Evolutionary conservation across 2,329 filamentous ascomycete species (phyloP), one percentile per base, ranked within the genome.

Genomic region (Xylariaceae sp.): DNA sequence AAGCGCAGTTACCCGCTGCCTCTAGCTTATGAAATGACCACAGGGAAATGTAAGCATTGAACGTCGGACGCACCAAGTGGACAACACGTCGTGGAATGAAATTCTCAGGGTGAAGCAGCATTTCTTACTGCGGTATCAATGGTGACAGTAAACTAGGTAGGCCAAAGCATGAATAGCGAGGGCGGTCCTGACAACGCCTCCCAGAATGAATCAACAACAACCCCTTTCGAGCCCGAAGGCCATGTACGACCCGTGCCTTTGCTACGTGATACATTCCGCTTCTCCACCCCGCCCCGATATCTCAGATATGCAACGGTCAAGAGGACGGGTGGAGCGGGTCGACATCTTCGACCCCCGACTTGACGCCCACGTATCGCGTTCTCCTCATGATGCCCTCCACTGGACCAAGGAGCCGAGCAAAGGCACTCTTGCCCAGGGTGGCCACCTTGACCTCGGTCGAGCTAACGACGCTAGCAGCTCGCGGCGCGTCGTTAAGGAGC

Each of bases 361-460:
- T 72, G 47, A 77, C 68, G 17, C 68, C 70, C 39, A 71, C 65
- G 46, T 80, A 80, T 53, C 70, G 69, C 29, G 75, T 86, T 53
- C 92, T 76, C 59, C 92, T 75, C 85, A 98, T 87, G 56, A 96
- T 93, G 40, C 87, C 81, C 61, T 94, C 88, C 18, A 96, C 89
- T 1, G 90, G 89, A 2, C 92, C 92, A 21, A 98, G 68, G 50
- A 98, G 66, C 47, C 92, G 74, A 66, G 95, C 90, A 64, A 98
- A 98, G 5, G 90, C 92, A 50, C 87, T 86, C 63, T 95, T 94
- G 46, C 88, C 88, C 30, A 98, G 68, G 31, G 81, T 87, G 4
- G 90, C 92, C 32, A 96, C 86, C 66, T 95, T 96, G 56, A 94
- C 83, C 43, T 94, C 85, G 5, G 83, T 84, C 58, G 77, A 73